Evolutionary conservation across 2,329 filamentous ascomycete species (phyloP), one percentile per base, ranked within the genome.

Genomic region (Dissoconium aciculare): DNA sequence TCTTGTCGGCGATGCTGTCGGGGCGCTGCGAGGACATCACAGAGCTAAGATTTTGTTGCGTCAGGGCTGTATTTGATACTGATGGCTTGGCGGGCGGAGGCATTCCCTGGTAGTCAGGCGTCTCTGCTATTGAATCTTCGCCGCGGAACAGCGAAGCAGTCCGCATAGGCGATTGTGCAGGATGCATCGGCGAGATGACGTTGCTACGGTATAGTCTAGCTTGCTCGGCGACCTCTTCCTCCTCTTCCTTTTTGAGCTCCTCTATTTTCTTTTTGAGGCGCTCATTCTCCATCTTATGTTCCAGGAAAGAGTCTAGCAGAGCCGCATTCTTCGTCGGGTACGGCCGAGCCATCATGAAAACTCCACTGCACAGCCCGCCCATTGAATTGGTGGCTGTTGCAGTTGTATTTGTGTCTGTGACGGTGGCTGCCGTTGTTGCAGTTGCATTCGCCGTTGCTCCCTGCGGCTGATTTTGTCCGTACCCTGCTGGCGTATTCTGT

Each of bases 241-340:
- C 73, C 53, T 94, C 87, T 54, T 94, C 87, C 38, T 71, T 69
- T 43, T 80, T 81, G 32, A 94, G 63, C 56, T 91, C 83, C 11
- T 78, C 74, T 38, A 95, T 92, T 26, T 82, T 74, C 45, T 82
- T 78, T 47, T 73, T 74, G 28, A 95, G 58, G 4, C 85, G 72
- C 59, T 93, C 84, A 47, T 94, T 93, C 54, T 94, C 87, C 32
- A 93, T 87, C 57, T 94, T 94, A 60, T 94, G 85, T 53, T 95
- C 87, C 15, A 95, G 64, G 47, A 94, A 94, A 0, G 84, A 91
- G 57, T 95, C 85, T 12, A 94, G 65, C 8, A 94, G 65, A 3
- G 71, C 71, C 1, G 83, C 77, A 50, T 87, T 92, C 57, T 80
- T 85, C 16, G 80, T 91, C 4, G 83, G 84, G 53, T 94, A 93